Evolutionary conservation across 768 basidiomycete genomes (phyloP).

Genomic region (Podaxis sp.): DNA sequence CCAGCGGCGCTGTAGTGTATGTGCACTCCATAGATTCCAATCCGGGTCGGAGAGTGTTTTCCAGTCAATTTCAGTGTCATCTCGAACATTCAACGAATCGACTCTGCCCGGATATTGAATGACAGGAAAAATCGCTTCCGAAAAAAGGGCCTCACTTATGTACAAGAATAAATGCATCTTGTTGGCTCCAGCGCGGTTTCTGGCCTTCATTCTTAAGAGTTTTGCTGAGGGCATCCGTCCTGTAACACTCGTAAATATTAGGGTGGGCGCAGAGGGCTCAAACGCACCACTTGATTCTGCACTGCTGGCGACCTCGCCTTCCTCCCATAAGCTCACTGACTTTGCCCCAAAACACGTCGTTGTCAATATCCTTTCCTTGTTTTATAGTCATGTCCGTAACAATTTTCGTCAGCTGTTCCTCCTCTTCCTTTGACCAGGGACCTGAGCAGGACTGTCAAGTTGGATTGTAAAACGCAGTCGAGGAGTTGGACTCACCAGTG

Average conservation of each 20-base stretch:
- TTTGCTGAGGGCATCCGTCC: slow-evolving; percentile 75
- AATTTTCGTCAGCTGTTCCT: slow-evolving; percentile 67
- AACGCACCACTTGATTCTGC: slow-evolving; percentile 77
- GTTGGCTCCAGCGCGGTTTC: slow-evolving; percentile 67
- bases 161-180: slow-evolving; percentile 76
- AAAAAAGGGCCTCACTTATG: slow-evolving; percentile 57
- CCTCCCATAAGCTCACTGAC: slow-evolving; percentile 77
- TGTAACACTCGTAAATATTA: slow-evolving; percentile 21
- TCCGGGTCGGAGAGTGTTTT: slow-evolving; percentile 65
- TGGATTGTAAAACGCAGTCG: not conserved
- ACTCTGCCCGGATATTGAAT: slow-evolving; percentile 39
- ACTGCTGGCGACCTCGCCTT: slow-evolving; percentile 74
- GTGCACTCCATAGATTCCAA: slow-evolving; percentile 86
- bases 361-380: slow-evolving; percentile 69
- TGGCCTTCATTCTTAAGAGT: slow-evolving; percentile 68
- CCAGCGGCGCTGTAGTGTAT: slow-evolving; percentile 77
- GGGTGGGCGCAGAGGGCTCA: slow-evolving; percentile 4
- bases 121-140: not conserved
- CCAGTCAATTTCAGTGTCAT: slow-evolving; percentile 87
- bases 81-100: slow-evolving; percentile 66
- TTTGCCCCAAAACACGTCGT: slow-evolving; percentile 79
- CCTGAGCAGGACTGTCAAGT: slow-evolving; percentile 30
- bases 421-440: slow-evolving; percentile 76
- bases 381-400: slow-evolving; percentile 71
- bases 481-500: slow-evolving; percentile 38